Evolutionary conservation across 2,329 filamentous ascomycete genomes (phyloP).

Genomic region (Cordyceps pruinosa): DNA sequence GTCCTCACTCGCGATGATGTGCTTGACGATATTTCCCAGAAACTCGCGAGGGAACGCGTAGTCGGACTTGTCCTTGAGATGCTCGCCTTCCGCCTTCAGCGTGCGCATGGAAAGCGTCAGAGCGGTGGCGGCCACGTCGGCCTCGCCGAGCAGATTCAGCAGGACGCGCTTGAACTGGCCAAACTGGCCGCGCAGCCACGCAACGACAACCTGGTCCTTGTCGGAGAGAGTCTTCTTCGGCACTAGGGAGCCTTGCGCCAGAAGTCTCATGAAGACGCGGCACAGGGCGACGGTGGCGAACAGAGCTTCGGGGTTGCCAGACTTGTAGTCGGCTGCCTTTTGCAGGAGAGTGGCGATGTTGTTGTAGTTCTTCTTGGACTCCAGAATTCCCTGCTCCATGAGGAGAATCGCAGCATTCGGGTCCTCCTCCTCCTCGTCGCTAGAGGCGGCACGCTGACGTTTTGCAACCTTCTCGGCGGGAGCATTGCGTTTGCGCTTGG

Average conservation of each 20-base stretch:
- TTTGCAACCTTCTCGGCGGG: slow-evolving; percentile 42
- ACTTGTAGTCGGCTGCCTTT: slow-evolving; percentile 40
- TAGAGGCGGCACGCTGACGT: slow-evolving; percentile 39
- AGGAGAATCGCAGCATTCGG: slow-evolving; percentile 60
- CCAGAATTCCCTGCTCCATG: slow-evolving; percentile 73
- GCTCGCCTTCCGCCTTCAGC: slow-evolving; percentile 69
- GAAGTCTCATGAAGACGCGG: slow-evolving; percentile 74
- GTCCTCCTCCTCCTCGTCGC: slow-evolving; percentile 43
- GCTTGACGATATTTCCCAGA: slow-evolving; percentile 57
- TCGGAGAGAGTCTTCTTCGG: slow-evolving; percentile 60
- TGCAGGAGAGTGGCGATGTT: slow-evolving; percentile 70
- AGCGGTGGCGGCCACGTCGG: slow-evolving; percentile 60
- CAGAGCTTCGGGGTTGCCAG: slow-evolving; percentile 47
- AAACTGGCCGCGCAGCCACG: slow-evolving; percentile 72
- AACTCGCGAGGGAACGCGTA: slow-evolving; percentile 63
- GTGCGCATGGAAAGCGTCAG: slow-evolving; percentile 77
- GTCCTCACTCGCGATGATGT: slow-evolving; percentile 51
- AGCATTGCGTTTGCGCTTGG: slow-evolving; percentile 48
- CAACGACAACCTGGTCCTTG: slow-evolving; percentile 65
- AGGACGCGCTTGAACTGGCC: slow-evolving; percentile 62
- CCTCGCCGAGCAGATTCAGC: slow-evolving; percentile 52
- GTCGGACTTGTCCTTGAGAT: slow-evolving; percentile 53
- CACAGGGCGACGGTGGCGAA: slow-evolving; percentile 75
- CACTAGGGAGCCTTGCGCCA: slow-evolving; percentile 64
- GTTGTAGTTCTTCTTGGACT: slow-evolving; percentile 88